Conservation (phyloP, 352 stramenopile genomes). For the Phytophthora quininea region DNA sequence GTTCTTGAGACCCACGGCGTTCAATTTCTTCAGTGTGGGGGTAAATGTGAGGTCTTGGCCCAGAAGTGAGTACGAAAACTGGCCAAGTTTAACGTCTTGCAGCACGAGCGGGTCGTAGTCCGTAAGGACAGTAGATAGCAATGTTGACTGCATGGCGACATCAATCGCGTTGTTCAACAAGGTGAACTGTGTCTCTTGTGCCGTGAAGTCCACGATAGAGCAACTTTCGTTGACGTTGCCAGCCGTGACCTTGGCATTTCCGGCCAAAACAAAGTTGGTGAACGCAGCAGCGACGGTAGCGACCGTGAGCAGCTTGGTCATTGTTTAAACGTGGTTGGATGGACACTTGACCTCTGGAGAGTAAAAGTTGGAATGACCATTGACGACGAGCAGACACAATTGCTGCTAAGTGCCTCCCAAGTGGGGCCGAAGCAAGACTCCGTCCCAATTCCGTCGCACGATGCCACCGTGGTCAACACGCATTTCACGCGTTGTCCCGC, state of each 20-base stretch:
- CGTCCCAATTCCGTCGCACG: no score
- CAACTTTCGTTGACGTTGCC: slow-evolving; percentile 30
- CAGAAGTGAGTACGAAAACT: slow-evolving; percentile 47
- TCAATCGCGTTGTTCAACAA: slow-evolving; percentile 51
- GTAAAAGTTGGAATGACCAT: no score
- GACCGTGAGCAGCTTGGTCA: slow-evolving; percentile 14
- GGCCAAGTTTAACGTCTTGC: slow-evolving; percentile 42
- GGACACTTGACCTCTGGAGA: no score
- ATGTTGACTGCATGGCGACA: slow-evolving; percentile 16
- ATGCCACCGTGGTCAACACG: no score
- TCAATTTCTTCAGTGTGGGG: slow-evolving; percentile 49
- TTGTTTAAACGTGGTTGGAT: neutral
- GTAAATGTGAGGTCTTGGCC: slow-evolving; percentile 57
- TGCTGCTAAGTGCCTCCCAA: no score
- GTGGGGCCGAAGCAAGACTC: no score
- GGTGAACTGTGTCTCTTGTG: slow-evolving; percentile 42
- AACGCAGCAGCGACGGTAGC: neutral
- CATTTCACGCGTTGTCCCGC: no score
- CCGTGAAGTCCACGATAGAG: slow-evolving; percentile 43
- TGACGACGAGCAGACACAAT: no score
- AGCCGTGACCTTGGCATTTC: neutral
- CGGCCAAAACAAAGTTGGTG: neutral
- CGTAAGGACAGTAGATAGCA: slow-evolving; percentile 28
- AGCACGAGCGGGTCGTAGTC: slow-evolving; percentile 45
- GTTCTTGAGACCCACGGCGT: slow-evolving; percentile 43